Evolutionary conservation across 2,329 filamentous ascomycete species (phyloP).

Genomic region (Talaromyces funiculosus): DNA sequence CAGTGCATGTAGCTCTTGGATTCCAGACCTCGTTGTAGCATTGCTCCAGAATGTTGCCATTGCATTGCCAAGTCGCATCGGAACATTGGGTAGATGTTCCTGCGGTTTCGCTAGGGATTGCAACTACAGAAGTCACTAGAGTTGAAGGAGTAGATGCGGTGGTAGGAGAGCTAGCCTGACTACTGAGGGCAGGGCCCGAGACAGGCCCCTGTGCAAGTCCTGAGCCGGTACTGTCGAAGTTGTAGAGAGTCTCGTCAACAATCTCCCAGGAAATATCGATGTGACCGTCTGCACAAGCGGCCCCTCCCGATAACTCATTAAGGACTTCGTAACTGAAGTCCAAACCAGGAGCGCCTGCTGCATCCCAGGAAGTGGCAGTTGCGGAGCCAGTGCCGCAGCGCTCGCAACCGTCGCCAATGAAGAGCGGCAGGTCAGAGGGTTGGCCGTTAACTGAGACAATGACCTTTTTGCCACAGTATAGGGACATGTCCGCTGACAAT

Average conservation of each 20-base stretch:
- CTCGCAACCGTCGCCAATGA: slow-evolving; percentile 15
- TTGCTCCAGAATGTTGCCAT: slow-evolving; percentile 9
- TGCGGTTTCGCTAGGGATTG: neutral
- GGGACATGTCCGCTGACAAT: slow-evolving; percentile 6
- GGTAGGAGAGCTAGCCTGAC: neutral
- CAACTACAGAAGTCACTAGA: neutral
- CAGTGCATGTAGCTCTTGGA: slow-evolving; percentile 3
- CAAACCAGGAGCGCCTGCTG: neutral
- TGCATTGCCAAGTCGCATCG: slow-evolving; percentile 6
- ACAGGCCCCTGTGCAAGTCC: neutral
- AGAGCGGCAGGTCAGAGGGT: slow-evolving; percentile 14
- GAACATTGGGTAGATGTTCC: slow-evolving; percentile 1
- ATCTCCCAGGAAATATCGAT: slow-evolving; percentile 15
- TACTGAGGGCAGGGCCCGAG: neutral
- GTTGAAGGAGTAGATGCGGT: slow-evolving; percentile 4
- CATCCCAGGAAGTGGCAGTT: slow-evolving; percentile 4
- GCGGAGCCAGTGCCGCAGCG: slow-evolving; percentile 12
- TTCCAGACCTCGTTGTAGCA: slow-evolving; percentile 8
- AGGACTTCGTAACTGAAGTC: slow-evolving; percentile 13
- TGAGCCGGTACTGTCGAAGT: slow-evolving; percentile 8
- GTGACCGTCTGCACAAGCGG: slow-evolving; percentile 13
- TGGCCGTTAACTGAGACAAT: slow-evolving; percentile 15
- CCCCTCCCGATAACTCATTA: slow-evolving; percentile 5
- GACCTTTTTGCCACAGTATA: slow-evolving; percentile 16
- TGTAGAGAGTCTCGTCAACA: slow-evolving; percentile 15